Evolutionary conservation across 768 basidiomycete species (phyloP), one percentile per base, ranked within the genome.

Genomic region (Neoboletus brunneissimus): DNA sequence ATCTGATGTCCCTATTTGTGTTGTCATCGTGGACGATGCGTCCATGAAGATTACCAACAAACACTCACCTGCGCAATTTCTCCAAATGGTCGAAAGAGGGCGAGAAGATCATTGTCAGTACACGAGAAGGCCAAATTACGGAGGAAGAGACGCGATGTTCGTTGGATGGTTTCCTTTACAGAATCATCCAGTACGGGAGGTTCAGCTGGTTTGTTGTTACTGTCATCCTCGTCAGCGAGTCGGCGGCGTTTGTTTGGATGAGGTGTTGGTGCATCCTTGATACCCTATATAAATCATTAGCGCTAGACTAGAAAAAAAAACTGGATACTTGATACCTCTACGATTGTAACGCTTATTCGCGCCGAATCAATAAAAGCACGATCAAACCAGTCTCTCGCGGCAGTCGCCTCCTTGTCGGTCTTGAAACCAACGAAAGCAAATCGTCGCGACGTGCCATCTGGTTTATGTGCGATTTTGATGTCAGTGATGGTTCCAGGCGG

Each of bases 371-470:
- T 79, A 68, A 88, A 98, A 0, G 88, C 90, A 23, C 81, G 79
- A 70, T 95, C 84, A 62, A 89, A 95, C 88, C 89, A 98, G 35
- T 86, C 81, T 67, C 81, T 83, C 0, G 91, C 94, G 5, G 78
- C 77, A 7, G 73, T 54, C 0, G 96, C 96, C 56, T 97, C 90
- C 29, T 81, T 76, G 31, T 87, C 79, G 0, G 86, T 82, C 73
- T 90, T 93, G 78, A 86, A 98, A 0, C 97, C 97, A 10, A 96
- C 79, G 66, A 98, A 99, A 0, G 90, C 97, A 69, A 99, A 95
- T 34, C 91, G 80, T 9, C 97, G 79, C 0, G 89, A 87, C 0
- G 86, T 87, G 1, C 93, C 94, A 67, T 92, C 86, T 0, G 72
- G 75, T 70, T 91, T 89, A 27, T 78, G 78, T 4, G 92, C 84